phyloP scores from a whole-genome alignment of 352 stramenopile genomes.

The Bremia lactucae region DNA sequence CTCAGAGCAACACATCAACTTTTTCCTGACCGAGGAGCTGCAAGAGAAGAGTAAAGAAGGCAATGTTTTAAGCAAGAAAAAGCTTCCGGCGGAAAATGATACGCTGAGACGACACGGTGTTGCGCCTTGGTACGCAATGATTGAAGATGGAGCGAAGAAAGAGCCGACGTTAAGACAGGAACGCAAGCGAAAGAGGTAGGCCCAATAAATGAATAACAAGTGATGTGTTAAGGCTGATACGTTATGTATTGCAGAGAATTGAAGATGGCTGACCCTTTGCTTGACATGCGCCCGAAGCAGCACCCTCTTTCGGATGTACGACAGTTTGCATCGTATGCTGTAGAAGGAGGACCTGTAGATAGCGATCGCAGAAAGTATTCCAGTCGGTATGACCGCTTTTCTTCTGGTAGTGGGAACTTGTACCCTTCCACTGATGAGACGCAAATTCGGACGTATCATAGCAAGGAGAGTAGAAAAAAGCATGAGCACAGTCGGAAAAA shows the following conservation, averaged over 20 bases:
- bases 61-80: not conserved
- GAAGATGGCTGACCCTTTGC: conserved; percentile 23
- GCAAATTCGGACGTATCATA: conserved; percentile 5
- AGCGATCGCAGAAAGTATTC: conserved; percentile 27
- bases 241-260: conserved; percentile 20
- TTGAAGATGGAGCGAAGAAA: conserved; percentile 2
- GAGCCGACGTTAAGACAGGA: conserved; percentile 12
- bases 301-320: conserved; percentile 4
- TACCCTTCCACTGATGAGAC: conserved; percentile 1
- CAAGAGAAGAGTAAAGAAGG: not conserved
- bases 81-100: conserved; percentile 9
- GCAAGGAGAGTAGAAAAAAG: conserved; percentile 13
- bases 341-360: conserved; percentile 8
- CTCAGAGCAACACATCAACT: conserved; percentile 21
- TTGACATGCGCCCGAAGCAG: conserved; percentile 28
- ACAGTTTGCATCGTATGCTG: conserved; percentile 3
- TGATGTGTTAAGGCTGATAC: too few species aligned
- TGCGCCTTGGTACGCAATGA: conserved; percentile 37
- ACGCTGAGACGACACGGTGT: conserved; percentile 22
- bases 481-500: conserved; percentile 11
- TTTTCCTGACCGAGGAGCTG: conserved; percentile 27
- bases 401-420: not conserved
- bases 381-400: conserved; percentile 16
- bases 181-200: conserved; percentile 31
- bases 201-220: too few species aligned